Conservation (phyloP, 2,329 filamentous ascomycete genomes). For the Ceratocystis huliohia region DNA sequence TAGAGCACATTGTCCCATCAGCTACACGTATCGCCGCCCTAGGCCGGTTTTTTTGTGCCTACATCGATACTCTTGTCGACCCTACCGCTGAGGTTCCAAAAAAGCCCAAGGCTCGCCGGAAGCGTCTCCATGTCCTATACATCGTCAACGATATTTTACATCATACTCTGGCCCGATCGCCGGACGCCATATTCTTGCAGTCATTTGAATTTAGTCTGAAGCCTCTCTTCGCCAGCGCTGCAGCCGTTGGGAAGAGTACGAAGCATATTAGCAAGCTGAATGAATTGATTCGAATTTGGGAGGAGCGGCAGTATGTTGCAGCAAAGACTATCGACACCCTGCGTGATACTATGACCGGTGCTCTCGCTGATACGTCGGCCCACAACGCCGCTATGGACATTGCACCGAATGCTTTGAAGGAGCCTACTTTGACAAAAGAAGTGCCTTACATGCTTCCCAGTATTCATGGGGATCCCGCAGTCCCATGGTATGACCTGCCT, state of each 20-base stretch:
- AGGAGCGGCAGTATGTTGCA: constrained; percentile 50
- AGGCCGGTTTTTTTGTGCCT: constrained; percentile 60
- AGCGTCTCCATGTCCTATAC: constrained; percentile 63
- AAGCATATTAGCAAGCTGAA: constrained; percentile 54
- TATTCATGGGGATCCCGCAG: constrained; percentile 60
- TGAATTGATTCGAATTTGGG: constrained; percentile 57
- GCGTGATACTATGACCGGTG: constrained; percentile 37
- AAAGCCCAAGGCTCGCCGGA: constrained; percentile 36
- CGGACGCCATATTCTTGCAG: constrained; percentile 39
- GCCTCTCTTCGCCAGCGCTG: constrained; percentile 46
- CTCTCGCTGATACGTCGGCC: not conserved
- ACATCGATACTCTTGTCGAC: constrained; percentile 37
- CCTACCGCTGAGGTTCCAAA: not conserved
- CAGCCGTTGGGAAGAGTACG: constrained; percentile 46
- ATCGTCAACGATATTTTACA: constrained; percentile 67
- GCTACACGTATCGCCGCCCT: constrained; percentile 51
- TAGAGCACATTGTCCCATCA: constrained; percentile 58
- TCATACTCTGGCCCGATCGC: constrained; percentile 45
- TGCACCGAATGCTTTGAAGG: constrained; percentile 19
- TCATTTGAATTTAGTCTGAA: constrained; percentile 47
- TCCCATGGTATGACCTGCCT: constrained; percentile 69
- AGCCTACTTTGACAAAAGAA: constrained; percentile 38
- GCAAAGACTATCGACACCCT: constrained; percentile 43
- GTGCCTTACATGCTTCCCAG: constrained; percentile 59
- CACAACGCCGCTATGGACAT: constrained; percentile 23